Conservation (phyloP, 192 early-diverging fungal genomes). For the Globomyces pollinis-pini region DNA sequence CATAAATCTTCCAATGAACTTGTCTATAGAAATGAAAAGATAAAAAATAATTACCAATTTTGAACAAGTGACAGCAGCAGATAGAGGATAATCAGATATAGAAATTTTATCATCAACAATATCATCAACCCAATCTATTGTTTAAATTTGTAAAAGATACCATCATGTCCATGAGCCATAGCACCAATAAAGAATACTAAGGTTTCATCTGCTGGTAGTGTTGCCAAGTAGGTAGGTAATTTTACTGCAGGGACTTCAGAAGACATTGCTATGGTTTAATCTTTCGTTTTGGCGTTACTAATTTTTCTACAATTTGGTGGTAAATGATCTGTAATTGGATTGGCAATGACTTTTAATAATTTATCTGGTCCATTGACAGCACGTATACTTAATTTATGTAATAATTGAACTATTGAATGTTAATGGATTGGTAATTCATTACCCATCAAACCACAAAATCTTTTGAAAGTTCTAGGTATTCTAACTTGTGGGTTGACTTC, state of each 20-base stretch:
- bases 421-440: too few species aligned
- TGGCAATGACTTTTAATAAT: slow-evolving; percentile 94
- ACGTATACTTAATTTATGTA: slow-evolving; percentile 94
- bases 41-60: too few species aligned
- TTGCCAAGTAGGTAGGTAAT: slow-evolving; percentile 71
- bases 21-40: too few species aligned
- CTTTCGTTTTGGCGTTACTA: slow-evolving; percentile 51
- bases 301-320: slow-evolving; percentile 83
- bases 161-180: slow-evolving; percentile 91
- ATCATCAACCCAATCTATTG: slow-evolving; percentile 91
- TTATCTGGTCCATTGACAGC: slow-evolving; percentile 87
- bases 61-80: slow-evolving; percentile 93
- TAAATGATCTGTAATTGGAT: slow-evolving; percentile 93
- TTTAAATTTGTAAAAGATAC: too few species aligned
- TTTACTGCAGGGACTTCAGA: slow-evolving; percentile 79
- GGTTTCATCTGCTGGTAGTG: slow-evolving; percentile 69
- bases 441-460: too few species aligned
- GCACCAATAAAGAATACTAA: slow-evolving; percentile 92
- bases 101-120: slow-evolving; percentile 98
- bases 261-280: slow-evolving; percentile 57
- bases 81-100: slow-evolving; percentile 92
- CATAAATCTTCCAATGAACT: slow-evolving; percentile 85
- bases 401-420: too few species aligned
- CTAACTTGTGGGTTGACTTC: slow-evolving; percentile 97
- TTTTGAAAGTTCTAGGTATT: slow-evolving; percentile 99